phyloP scores from a whole-genome alignment of 208 protist species.

The Trypanosoma mega region DNA sequence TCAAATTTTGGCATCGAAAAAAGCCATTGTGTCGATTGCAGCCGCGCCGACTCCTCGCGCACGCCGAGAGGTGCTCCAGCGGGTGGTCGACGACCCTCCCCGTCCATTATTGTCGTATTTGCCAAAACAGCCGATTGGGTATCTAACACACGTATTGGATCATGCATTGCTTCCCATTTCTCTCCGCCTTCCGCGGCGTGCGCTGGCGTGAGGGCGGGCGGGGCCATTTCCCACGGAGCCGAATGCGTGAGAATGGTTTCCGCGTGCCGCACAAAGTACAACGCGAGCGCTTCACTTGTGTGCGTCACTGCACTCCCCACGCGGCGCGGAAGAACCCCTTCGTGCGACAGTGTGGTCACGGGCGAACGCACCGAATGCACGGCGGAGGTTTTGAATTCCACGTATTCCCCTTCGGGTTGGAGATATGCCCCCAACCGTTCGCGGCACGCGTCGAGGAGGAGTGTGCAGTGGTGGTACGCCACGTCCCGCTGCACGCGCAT shows the following conservation, averaged over 20 bases:
- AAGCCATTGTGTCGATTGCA: conserved; percentile 40
- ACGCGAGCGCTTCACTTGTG: conserved; percentile 24
- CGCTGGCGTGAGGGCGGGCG: neutral
- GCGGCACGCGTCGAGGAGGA: conserved; percentile 58
- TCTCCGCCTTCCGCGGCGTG: neutral
- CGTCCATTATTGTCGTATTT: conserved; percentile 33
- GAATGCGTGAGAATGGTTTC: conserved; percentile 27
- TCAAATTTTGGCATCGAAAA: conserved; percentile 74
- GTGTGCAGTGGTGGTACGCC: conserved; percentile 85
- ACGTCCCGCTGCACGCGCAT: conserved; percentile 88
- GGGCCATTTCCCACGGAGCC: conserved; percentile 38
- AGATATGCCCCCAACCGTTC: conserved; percentile 49
- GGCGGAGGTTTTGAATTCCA: conserved; percentile 45
- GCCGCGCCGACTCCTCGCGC: conserved; percentile 36
- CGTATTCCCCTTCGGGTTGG: conserved; percentile 46
- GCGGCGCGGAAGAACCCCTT: conserved; percentile 19
- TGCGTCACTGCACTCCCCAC: conserved; percentile 11
- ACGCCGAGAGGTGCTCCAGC: conserved; percentile 36
- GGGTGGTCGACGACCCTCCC: conserved; percentile 30
- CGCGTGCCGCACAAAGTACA: conserved; percentile 47
- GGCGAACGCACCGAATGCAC: conserved; percentile 67
- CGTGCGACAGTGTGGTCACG: conserved; percentile 57
- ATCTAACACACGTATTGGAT: conserved; percentile 21
- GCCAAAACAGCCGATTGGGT: conserved; percentile 14
- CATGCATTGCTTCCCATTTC: neutral